These are phyloP conservation scores for Neospora caninum DNA, from an alignment of 169 alveolate genomes.

Conservation along the genomic window DNA sequence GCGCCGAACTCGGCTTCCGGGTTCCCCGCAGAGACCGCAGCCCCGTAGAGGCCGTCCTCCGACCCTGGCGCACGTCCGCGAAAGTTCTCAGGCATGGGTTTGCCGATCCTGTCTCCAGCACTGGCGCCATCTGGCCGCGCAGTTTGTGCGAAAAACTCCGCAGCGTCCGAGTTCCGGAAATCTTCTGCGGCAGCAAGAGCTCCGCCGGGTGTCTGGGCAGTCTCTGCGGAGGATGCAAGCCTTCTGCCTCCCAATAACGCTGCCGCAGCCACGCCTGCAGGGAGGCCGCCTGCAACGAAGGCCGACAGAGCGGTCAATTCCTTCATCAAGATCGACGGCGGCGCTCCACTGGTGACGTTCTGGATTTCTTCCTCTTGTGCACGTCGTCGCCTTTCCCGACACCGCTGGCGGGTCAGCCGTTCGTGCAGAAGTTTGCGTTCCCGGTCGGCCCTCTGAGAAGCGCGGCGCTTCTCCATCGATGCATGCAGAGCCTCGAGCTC, in stretches of 20 bases:
- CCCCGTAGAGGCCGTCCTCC: neutral
- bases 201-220: neutral
- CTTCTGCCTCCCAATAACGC: neutral
- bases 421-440: constrained; percentile 21
- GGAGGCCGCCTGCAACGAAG: constrained; percentile 14
- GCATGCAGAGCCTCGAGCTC: neutral
- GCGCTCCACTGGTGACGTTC: neutral
- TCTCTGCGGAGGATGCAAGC: neutral
- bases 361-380: constrained; percentile 26
- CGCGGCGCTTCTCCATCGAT: neutral
- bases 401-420: constrained; percentile 11
- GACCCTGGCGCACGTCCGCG: neutral
- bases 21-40: neutral
- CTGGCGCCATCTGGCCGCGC: neutral
- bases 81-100: neutral
- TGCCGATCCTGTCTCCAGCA: neutral
- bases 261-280: neutral
- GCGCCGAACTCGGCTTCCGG: neutral
- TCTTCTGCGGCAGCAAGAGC: neutral
- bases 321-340: constrained; percentile 16
- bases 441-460: neutral
- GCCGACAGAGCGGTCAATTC: constrained; percentile 8
- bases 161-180: neutral
- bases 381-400: constrained; percentile 27
- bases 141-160: neutral